A percentile compares a stretch with the other conserved stretches of the same genome.
These are phyloP conservation scores for Micromonas pusilla DNA, from an alignment of 139 green algal genomes.

Conservation along the genomic window DNA sequence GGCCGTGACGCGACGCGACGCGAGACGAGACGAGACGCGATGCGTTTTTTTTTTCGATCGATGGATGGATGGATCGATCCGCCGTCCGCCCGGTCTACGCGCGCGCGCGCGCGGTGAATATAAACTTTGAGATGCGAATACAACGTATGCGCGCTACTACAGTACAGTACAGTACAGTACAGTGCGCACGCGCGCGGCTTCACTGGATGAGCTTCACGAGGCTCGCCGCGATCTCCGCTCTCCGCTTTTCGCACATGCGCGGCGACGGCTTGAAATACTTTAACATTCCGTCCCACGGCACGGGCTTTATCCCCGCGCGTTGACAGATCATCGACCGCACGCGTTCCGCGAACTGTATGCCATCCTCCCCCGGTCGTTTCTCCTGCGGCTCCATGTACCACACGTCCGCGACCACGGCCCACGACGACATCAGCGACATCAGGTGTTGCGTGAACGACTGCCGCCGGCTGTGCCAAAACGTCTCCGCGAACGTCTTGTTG, in stretches of 20 bases:
- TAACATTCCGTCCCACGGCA: slow-evolving; percentile 90
- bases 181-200: not conserved
- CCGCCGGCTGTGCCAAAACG: slow-evolving; percentile 88
- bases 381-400: slow-evolving; percentile 88
- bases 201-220: not conserved
- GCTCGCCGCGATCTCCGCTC: slow-evolving; percentile 20
- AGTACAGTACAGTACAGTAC: not conserved
- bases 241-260: slow-evolving; percentile 71
- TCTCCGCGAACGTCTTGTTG: slow-evolving; percentile 99
- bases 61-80: too few species aligned
- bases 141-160: too few species aligned
- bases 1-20: too few species aligned
- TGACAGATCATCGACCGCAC: slow-evolving; percentile 72
- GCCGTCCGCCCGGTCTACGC: too few species aligned
- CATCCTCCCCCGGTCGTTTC: slow-evolving; percentile 49
- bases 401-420: slow-evolving; percentile 88
- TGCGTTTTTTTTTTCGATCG: too few species aligned
- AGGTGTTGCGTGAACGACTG: slow-evolving; percentile 87
- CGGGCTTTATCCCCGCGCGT: slow-evolving; percentile 35
- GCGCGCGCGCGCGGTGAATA: too few species aligned
- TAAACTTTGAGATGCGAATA: too few species aligned
- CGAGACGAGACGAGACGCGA: too few species aligned
- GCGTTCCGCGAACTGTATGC: slow-evolving; percentile 72
- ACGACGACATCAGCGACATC: slow-evolving; percentile 81
- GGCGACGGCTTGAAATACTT: slow-evolving; percentile 91